Percentiles rank a stretch among this genome's conserved stretches.
Conservation (phyloP, 2,329 filamentous ascomycete species). For the Cladophialophora carrionii region DNA sequence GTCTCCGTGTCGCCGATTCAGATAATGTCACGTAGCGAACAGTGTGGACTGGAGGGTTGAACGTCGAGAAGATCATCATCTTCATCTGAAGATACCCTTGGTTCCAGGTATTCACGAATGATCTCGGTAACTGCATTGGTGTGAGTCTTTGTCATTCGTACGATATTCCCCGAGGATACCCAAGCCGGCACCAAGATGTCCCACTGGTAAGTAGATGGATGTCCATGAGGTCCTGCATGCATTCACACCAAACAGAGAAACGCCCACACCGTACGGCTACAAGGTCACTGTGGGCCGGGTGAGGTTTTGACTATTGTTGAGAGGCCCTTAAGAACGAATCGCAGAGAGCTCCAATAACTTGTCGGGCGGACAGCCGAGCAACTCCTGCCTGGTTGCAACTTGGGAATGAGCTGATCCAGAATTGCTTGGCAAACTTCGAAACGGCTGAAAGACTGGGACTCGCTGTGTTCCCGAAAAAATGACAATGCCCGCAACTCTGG, state of each 20-base stretch:
- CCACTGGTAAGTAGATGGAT: conserved; percentile 3
- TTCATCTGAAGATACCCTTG: conserved; percentile 20
- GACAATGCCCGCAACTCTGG: conserved; percentile 5
- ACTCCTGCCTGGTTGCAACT: conserved; percentile 12
- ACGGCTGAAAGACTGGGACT: conserved; percentile 2
- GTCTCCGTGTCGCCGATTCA: not conserved
- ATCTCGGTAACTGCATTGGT: not conserved
- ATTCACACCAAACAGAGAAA: conserved; percentile 12
- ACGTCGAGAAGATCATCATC: conserved; percentile 10
- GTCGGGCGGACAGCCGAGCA: conserved; percentile 6
- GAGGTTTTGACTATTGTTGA: not conserved
- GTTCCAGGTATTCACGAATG: conserved; percentile 6
- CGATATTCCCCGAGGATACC: conserved; percentile 12
- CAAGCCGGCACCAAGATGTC: conserved; percentile 12
- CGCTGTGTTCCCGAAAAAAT: conserved; percentile 12
- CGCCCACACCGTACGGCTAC: not conserved
- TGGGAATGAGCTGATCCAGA: too few species aligned
- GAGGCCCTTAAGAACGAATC: conserved; percentile 2
- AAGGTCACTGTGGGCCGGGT: not conserved
- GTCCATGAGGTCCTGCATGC: conserved; percentile 10
- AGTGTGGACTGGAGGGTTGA: not conserved
- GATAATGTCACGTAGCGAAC: not conserved
- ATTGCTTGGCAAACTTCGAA: too few species aligned
- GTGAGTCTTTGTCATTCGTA: not conserved
- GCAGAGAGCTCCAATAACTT: not conserved